Evolutionary conservation across 768 basidiomycete species (phyloP), one percentile per base, ranked within the genome.

Genomic region (Suillus brevipes): DNA sequence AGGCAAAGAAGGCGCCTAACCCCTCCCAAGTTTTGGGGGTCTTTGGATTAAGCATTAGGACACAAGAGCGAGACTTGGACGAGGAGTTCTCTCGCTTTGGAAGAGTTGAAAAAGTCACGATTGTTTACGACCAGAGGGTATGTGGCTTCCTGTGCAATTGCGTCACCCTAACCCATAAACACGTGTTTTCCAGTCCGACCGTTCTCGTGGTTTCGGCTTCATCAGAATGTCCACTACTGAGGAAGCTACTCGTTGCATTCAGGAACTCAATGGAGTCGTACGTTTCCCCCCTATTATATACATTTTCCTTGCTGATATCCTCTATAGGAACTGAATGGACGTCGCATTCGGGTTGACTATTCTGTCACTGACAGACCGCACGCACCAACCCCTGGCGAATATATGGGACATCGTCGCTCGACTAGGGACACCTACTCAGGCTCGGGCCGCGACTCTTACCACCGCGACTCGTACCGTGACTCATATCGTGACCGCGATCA

Each of bases 141-240:
- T 75, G 60, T 5, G 16, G 14, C 6, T 55, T 49, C 16, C 18
- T 49, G 49, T 40, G 10, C 47, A 23, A 31, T 31, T 68, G 66
- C 25, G 68, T 43, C 13, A 60, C 45, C 20, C n/a, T 50, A 65
- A 71, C 73, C 73, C 73, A 72, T 43, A 52, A 71, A 65, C 72
- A 53, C 65, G 65, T 1, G 20, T 36, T 56, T 34, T 59, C 53
- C 78, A 91, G 95, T 93, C 94, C 62, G 95, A 96, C 75, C 90
- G 97, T 64, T 98, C 97, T 61, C 92, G 97, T 67, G 97, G 97
- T 13, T 99, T 99, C 69, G 97, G 97, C 50, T 99, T 99, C 75
- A 96, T 99, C 78, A 90, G 89, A 69, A 98, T 99, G 95, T 84
- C 85, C 16, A 84, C 83, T 43, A 85, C 89, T n/a, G 93, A 95